Evolutionary conservation across 2,329 filamentous ascomycete species (phyloP).

Genomic region (Fusarium fracticaudum): DNA sequence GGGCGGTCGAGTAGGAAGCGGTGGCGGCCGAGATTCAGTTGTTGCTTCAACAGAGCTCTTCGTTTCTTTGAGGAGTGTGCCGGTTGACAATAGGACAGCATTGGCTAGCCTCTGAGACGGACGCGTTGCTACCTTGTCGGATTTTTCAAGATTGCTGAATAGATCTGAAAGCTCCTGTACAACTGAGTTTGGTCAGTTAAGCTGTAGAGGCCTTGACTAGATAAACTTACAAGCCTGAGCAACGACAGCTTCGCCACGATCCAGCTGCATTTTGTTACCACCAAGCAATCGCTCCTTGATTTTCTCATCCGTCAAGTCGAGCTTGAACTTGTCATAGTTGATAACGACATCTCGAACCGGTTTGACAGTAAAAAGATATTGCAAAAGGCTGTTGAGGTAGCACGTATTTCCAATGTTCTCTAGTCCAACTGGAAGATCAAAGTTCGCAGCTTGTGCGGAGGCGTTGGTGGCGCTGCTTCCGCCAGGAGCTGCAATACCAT

Average conservation of each 20-base stretch:
- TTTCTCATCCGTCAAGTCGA: slow-evolving; percentile 71
- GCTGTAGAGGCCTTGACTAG: background rate
- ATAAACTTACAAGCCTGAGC: slow-evolving; percentile 77
- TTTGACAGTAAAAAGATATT: slow-evolving; percentile 92
- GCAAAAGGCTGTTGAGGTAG: slow-evolving; percentile 94
- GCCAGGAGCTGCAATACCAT: slow-evolving; percentile 36
- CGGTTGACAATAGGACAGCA: slow-evolving; percentile 73
- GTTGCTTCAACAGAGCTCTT: slow-evolving; percentile 43
- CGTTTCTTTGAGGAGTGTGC: slow-evolving; percentile 48
- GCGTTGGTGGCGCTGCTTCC: background rate
- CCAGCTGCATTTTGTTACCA: slow-evolving; percentile 64
- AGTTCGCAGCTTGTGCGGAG: slow-evolving; percentile 40
- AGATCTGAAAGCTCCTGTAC: slow-evolving; percentile 76
- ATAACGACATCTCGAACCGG: slow-evolving; percentile 84
- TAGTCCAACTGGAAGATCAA: slow-evolving; percentile 81
- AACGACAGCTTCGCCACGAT: slow-evolving; percentile 66
- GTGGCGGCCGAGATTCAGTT: slow-evolving; percentile 52
- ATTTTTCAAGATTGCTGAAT: slow-evolving; percentile 75
- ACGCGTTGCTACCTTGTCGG: slow-evolving; percentile 68
- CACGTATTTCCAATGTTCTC: slow-evolving; percentile 97
- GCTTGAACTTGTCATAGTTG: slow-evolving; percentile 75
- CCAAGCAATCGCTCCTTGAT: slow-evolving; percentile 77
- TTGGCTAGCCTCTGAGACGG: slow-evolving; percentile 83
- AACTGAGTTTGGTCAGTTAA: slow-evolving; percentile 62
- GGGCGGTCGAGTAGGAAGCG: slow-evolving; percentile 60